Evolutionary conservation across 352 stramenopile species (phyloP), one percentile per base, ranked within the genome.

Genomic region (Globisporangium irregulare): DNA sequence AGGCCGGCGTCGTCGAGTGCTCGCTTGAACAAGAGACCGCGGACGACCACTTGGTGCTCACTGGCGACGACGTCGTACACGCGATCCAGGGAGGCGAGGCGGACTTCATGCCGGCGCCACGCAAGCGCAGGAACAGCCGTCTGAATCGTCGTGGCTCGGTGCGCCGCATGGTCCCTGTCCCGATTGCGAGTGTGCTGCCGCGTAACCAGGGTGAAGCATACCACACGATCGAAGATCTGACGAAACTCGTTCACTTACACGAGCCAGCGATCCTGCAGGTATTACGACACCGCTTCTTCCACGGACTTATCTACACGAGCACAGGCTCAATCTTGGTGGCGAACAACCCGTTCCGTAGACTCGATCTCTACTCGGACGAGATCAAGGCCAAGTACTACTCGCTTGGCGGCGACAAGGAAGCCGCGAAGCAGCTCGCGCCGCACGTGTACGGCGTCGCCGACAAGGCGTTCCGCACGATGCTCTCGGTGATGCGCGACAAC

Each of bases 261-360:
- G 90, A 98, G 64, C 82, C 92, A 8, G 79, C 92, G n/a, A 98
- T 98, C 74, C 75, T 98, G 10, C 82, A 97, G 51, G 87, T 95
- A 34, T 75, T 98, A 38, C 74, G 73, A 18, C 78, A 80, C 61
- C 85, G 92, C 7, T 97, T 97, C 69, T 86, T 87, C 54, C 80
- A 93, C 69, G 87, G 90, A 59, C 73, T 86, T 41, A 94, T 98
- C 64, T 98, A 98, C 76, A 98, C 92, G 2, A 92, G 86, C 59
- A 95, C 89, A 58, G 87, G 87, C 36, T 90, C 89, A 55, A 94
- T 96, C 59, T 70, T 95, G 10, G 81, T 96, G 20, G 88, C 89
- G 46, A 79, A 95, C 67, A 96, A 96, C 72, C 89, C 89, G 54
- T 95, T 94, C 79, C 71, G 86, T 54, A 69, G 76, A 38, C 71